phyloP scores from a whole-genome alignment of 768 basidiomycete species.

The Chalciporus sphaerocephalus region DNA sequence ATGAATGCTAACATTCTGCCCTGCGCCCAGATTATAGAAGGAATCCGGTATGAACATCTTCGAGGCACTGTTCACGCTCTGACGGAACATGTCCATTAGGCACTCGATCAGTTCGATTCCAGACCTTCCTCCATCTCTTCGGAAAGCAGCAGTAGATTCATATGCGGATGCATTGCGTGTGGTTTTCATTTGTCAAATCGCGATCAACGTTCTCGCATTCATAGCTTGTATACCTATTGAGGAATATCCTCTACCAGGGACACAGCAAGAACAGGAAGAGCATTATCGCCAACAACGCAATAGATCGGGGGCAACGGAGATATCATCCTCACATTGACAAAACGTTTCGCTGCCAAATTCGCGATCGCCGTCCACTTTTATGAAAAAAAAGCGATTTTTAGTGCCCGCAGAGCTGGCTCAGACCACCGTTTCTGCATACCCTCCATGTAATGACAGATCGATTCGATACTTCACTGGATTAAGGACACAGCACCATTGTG shows the following conservation, averaged over 20 bases:
- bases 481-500: not conserved
- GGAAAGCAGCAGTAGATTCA: conserved; percentile 63
- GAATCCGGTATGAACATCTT: conserved; percentile 48
- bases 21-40: conserved; percentile 59
- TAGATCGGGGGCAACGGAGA: conserved; percentile 15
- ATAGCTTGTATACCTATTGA: conserved; percentile 71
- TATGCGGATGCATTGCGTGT: conserved; percentile 76
- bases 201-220: conserved; percentile 61
- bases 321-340: conserved; percentile 11
- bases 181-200: conserved; percentile 79
- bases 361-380: conserved; percentile 11
- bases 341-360: conserved; percentile 7
- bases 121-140: conserved; percentile 48
- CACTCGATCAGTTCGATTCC: conserved; percentile 73
- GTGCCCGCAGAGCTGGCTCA: conserved; percentile 22
- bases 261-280: conserved; percentile 57
- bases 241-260: conserved; percentile 64
- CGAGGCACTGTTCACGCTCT: conserved; percentile 15
- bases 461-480: not conserved
- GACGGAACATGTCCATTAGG: conserved; percentile 33
- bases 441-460: conserved; percentile 2
- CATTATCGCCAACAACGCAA: conserved; percentile 44
- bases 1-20: conserved; percentile 16
- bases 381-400: conserved; percentile 25
- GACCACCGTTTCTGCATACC: conserved; percentile 18